A percentile compares a stretch with the other conserved stretches of the same genome.
Evolutionary conservation across 139 green algal species (phyloP).

Genomic region (Yamagishiella unicocca): DNA sequence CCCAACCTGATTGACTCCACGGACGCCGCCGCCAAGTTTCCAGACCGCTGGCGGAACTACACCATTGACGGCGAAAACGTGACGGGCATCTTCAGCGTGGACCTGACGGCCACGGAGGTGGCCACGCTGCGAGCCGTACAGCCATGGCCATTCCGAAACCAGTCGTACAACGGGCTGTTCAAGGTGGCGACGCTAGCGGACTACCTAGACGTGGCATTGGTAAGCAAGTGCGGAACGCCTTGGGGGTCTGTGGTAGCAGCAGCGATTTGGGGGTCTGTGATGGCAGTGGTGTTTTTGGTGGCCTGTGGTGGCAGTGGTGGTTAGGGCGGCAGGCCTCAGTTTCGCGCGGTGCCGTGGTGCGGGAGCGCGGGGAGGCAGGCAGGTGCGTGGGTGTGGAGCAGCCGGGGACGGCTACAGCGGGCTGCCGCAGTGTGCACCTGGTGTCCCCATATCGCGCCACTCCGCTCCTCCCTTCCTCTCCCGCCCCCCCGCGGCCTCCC

Average conservation of each 20-base stretch:
- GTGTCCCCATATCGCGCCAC: too few species aligned
- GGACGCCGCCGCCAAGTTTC: slow-evolving; percentile 65
- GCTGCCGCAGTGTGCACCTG: too few species aligned
- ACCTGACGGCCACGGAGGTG: slow-evolving; percentile 48
- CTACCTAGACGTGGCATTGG: slow-evolving; percentile 48
- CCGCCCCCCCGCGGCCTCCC: background rate
- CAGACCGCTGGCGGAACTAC: slow-evolving; percentile 37
- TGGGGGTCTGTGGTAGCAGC: too few species aligned
- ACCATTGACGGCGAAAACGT: slow-evolving; percentile 64
- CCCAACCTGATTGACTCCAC: slow-evolving; percentile 69
- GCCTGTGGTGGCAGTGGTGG: too few species aligned
- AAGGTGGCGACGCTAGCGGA: slow-evolving; percentile 54
- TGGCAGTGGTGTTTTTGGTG: too few species aligned
- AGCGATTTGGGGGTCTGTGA: too few species aligned
- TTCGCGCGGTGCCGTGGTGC: too few species aligned
- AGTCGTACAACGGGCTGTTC: slow-evolving; percentile 45
- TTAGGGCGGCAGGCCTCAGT: too few species aligned
- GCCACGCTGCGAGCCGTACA: slow-evolving; percentile 41
- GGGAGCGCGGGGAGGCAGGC: too few species aligned
- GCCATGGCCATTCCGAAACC: slow-evolving; percentile 57
- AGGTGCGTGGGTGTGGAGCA: too few species aligned
- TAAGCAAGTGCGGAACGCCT: slow-evolving; percentile 24
- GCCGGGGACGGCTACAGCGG: too few species aligned
- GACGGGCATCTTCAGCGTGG: slow-evolving; percentile 50
- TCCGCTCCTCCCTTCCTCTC: background rate